Percentiles rank a stretch among this genome's conserved stretches.
Conservation (phyloP, 225 moss, liverwort and hornwort genomes). For the Climacium dendroides region DNA sequence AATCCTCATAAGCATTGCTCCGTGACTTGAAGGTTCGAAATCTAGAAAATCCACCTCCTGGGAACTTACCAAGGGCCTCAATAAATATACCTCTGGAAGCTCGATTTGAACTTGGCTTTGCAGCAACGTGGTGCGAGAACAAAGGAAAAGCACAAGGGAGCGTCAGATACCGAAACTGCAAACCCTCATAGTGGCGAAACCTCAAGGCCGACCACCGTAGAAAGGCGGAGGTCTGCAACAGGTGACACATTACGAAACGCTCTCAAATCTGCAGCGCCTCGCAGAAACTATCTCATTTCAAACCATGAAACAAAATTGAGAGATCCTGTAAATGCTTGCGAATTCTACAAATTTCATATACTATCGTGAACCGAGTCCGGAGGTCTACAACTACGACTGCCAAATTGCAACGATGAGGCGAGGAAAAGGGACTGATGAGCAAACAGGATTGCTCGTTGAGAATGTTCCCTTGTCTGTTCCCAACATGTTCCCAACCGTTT, state of each 20-base stretch:
- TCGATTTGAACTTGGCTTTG: background rate
- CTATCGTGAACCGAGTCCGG: too few relatives aligned
- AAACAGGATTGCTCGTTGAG: background rate
- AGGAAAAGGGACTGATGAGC: background rate
- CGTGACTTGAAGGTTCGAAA: background rate
- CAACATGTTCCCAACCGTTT: background rate
- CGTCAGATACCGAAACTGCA: background rate
- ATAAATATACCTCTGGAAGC: background rate
- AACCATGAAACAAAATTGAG: background rate
- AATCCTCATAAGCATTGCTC: background rate
- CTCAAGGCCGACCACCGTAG: constrained; percentile 30
- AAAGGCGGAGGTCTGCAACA: constrained; percentile 10
- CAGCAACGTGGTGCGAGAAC: background rate
- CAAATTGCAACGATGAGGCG: background rate
- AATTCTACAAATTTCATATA: background rate
- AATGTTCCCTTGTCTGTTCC: background rate
- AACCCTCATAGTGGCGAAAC: constrained; percentile 6
- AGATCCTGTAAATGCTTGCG: background rate
- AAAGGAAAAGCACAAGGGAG: background rate
- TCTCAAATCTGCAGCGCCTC: background rate
- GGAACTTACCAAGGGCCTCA: background rate
- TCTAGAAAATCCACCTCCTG: background rate
- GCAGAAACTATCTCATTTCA: background rate
- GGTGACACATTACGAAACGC: constrained; percentile 10
- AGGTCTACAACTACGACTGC: background rate